A percentile compares a stretch with the other conserved stretches of the same genome.
phyloP scores from a whole-genome alignment of 225 moss, liverwort and hornwort species.

The Anthoceros angustus region DNA sequence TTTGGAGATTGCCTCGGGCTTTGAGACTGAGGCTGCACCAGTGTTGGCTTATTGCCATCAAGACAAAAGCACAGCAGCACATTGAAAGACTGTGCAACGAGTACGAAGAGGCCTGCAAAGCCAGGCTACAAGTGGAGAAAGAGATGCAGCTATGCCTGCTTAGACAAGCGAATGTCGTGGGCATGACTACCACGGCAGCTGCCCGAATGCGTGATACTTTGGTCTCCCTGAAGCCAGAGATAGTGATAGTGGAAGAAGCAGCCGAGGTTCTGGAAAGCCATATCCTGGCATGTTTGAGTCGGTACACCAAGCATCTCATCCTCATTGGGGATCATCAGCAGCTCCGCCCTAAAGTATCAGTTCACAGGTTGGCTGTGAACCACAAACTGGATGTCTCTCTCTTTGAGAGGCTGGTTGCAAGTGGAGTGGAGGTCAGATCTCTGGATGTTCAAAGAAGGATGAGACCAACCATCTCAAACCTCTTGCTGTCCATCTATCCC shows the following conservation, averaged over 20 bases:
- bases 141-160: slow-evolving; percentile 6
- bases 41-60: neutral
- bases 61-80: neutral
- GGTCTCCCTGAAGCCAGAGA: slow-evolving; percentile 25
- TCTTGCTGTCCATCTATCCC: slow-evolving; percentile 22
- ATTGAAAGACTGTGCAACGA: neutral
- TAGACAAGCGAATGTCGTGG: slow-evolving; percentile 24
- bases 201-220: slow-evolving; percentile 19
- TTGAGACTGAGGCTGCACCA: neutral
- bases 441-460: slow-evolving; percentile 33
- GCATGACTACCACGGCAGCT: slow-evolving; percentile 31
- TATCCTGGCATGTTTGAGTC: slow-evolving; percentile 19
- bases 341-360: slow-evolving; percentile 26
- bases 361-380: slow-evolving; percentile 10
- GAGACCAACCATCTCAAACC: slow-evolving; percentile 26
- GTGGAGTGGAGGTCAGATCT: slow-evolving; percentile 25
- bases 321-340: slow-evolving; percentile 40
- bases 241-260: slow-evolving; percentile 41
- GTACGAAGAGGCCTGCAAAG: neutral
- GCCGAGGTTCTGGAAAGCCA: slow-evolving; percentile 33
- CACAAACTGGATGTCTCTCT: slow-evolving; percentile 34
- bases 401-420: slow-evolving; percentile 30
- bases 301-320: slow-evolving; percentile 25
- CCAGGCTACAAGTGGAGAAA: neutral
- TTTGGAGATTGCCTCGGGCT: neutral